These are phyloP conservation scores for Cicer yamashitae DNA, from an alignment of 306 rosid species.

Conservation along the genomic window DNA sequence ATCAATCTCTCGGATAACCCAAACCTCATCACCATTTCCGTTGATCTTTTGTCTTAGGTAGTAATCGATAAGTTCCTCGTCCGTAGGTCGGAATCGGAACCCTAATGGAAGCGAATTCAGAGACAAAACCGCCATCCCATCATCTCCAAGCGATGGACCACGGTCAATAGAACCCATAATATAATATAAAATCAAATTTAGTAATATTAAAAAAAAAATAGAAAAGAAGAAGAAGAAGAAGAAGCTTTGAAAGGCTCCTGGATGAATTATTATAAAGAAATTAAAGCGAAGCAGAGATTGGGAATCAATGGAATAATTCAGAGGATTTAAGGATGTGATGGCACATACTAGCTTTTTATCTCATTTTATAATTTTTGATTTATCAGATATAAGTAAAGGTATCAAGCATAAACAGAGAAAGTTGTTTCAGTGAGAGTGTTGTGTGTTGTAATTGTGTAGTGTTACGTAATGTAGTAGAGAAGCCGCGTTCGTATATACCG, in stretches of 20 bases:
- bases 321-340: slow-evolving; percentile 39
- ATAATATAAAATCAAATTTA: background rate
- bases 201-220: background rate
- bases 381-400: background rate
- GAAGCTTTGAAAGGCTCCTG: background rate
- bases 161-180: slow-evolving; percentile 39
- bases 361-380: background rate
- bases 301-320: slow-evolving; percentile 48
- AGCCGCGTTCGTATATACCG: slow-evolving; percentile 63
- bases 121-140: slow-evolving; percentile 56
- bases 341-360: slow-evolving; percentile 39
- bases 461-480: background rate
- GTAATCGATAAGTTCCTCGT: slow-evolving; percentile 79
- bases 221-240: background rate
- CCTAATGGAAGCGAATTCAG: slow-evolving; percentile 76
- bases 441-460: background rate
- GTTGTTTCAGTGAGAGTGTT: background rate
- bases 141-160: slow-evolving; percentile 31
- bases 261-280: slow-evolving; percentile 34
- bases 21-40: slow-evolving; percentile 67
- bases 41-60: slow-evolving; percentile 83
- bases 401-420: background rate
- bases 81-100: slow-evolving; percentile 88
- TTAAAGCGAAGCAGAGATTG: slow-evolving; percentile 8
- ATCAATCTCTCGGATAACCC: slow-evolving; percentile 90